phyloP scores from a whole-genome alignment of 495 filamentous ascomycete genomes.

The Lindgomyces ingoldianus region DNA sequence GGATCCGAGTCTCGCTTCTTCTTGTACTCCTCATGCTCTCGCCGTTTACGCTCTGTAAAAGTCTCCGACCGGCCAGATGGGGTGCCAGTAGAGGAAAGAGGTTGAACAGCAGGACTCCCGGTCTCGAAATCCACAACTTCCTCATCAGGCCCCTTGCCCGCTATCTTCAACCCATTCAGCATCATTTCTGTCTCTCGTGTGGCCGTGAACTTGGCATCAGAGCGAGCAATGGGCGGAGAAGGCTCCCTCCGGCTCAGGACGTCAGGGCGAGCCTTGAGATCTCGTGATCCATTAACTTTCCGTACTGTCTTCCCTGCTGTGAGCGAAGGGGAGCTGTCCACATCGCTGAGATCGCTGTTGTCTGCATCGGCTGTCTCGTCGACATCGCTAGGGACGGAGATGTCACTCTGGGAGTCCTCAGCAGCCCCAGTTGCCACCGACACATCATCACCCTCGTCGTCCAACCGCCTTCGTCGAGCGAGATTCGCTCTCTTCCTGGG shows the following conservation, averaged over 20 bases:
- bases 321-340: slow-evolving; percentile 54
- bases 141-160: slow-evolving; percentile 55
- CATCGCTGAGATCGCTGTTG: slow-evolving; percentile 74
- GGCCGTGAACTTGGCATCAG: slow-evolving; percentile 38
- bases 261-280: slow-evolving; percentile 19
- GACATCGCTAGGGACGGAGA: slow-evolving; percentile 71
- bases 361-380: slow-evolving; percentile 72
- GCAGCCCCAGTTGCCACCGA: slow-evolving; percentile 66
- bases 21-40: slow-evolving; percentile 87
- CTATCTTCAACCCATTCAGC: slow-evolving; percentile 78
- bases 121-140: slow-evolving; percentile 70
- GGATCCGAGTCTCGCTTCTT: slow-evolving; percentile 87
- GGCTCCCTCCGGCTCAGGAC: slow-evolving; percentile 9
- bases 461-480: slow-evolving; percentile 72
- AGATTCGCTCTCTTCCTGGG: slow-evolving; percentile 69
- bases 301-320: slow-evolving; percentile 47
- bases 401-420: slow-evolving; percentile 83
- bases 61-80: slow-evolving; percentile 47
- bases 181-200: slow-evolving; percentile 80
- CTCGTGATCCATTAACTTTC: slow-evolving; percentile 27
- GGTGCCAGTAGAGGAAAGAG: slow-evolving; percentile 27
- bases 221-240: slow-evolving; percentile 32
- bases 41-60: slow-evolving; percentile 67
- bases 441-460: slow-evolving; percentile 77
- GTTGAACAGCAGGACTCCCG: slow-evolving; percentile 40